Percentiles rank a stretch among this genome's conserved stretches.
These are phyloP conservation scores for Verticillium longisporum DNA, from an alignment of 2,329 filamentous ascomycete species.

Conservation along the genomic window DNA sequence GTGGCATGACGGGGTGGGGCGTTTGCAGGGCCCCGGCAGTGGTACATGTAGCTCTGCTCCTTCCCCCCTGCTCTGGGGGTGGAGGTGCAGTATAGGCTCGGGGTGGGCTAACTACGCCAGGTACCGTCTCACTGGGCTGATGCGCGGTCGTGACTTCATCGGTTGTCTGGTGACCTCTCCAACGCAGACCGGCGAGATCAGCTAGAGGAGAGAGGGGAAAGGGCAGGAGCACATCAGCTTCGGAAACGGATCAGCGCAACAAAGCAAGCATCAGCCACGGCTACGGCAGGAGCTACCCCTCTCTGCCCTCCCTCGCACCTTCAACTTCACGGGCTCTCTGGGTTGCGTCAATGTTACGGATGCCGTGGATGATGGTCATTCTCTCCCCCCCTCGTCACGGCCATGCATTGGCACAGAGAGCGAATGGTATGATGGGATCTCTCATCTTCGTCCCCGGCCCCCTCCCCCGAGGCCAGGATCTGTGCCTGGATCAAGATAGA, in stretches of 20 bases:
- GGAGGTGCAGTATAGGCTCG: neutral
- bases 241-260: neutral
- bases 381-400: neutral
- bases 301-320: neutral
- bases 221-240: neutral
- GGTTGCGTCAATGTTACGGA: neutral
- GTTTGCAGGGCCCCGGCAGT: neutral
- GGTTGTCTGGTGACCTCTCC: neutral
- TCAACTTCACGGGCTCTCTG: neutral
- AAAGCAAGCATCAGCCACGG: neutral
- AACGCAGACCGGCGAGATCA: neutral
- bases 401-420: neutral
- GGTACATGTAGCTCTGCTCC: neutral
- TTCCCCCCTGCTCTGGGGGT: neutral
- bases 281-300: neutral
- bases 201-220: neutral
- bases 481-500: neutral
- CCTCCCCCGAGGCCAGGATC: too few relatives aligned
- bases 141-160: neutral
- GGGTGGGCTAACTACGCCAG: neutral
- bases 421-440: neutral
- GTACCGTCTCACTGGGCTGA: neutral
- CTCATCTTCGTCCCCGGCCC: neutral
- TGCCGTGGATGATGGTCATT: neutral
- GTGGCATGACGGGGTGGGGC: slow-evolving; percentile 2